Evolutionary conservation across 2,329 filamentous ascomycete species (phyloP).

Genomic region (Cercospora berteroae): DNA sequence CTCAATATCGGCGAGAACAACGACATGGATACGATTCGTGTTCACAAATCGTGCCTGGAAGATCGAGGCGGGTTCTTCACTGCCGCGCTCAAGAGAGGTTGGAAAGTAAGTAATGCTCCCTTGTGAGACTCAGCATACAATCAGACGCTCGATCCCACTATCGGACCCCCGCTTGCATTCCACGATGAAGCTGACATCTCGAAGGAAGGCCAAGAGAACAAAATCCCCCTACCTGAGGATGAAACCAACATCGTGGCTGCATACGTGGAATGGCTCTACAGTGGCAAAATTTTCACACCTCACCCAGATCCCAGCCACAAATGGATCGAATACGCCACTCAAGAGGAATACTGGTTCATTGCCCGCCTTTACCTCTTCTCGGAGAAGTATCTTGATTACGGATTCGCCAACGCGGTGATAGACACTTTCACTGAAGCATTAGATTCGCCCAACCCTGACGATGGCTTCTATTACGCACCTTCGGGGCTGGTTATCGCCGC

Average conservation of each 20-base stretch:
- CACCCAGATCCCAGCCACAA: neutral
- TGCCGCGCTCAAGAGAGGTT: neutral
- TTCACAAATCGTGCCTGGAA: neutral
- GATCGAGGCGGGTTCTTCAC: constrained; percentile 5
- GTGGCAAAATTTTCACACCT: neutral
- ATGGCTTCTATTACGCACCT: neutral
- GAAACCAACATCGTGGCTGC: neutral
- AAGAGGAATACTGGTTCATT: neutral
- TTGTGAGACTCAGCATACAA: neutral
- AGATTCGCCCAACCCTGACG: neutral
- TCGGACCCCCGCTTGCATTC: neutral
- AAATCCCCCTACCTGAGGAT: neutral
- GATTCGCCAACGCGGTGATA: neutral
- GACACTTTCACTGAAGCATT: neutral
- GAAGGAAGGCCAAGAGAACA: neutral
- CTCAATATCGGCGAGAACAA: neutral
- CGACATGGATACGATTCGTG: neutral
- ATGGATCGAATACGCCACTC: neutral
- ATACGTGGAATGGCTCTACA: neutral
- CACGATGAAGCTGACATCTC: neutral
- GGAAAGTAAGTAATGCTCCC: neutral
- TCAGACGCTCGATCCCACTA: neutral
- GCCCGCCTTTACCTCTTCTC: neutral
- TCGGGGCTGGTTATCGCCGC: neutral
- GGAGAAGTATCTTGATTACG: neutral